phyloP scores from a whole-genome alignment of 495 filamentous ascomycete genomes.

The Filosporella fistucella region DNA sequence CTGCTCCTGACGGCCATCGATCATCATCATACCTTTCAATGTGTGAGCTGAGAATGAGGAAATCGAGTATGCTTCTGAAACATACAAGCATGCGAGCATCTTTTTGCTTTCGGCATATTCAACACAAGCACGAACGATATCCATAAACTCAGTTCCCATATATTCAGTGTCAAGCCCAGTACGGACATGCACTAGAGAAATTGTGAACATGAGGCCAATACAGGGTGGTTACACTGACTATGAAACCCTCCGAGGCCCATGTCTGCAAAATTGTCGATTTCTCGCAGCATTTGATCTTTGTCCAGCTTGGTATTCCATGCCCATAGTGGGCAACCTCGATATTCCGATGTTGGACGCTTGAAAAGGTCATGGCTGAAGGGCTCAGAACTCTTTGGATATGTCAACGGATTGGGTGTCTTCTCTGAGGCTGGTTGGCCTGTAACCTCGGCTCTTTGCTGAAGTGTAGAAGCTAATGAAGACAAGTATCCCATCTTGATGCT shows the following conservation, averaged over 20 bases:
- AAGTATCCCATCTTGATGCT: background rate
- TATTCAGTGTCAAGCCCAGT: constrained; percentile 26
- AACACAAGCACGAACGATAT: constrained; percentile 20
- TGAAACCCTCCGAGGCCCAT: constrained; percentile 28
- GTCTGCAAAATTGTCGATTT: constrained; percentile 22
- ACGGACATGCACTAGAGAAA: constrained; percentile 17
- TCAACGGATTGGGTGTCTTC: constrained; percentile 16
- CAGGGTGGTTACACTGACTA: background rate
- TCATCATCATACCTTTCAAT: constrained; percentile 21
- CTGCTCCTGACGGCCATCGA: constrained; percentile 23
- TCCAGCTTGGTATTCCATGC: constrained; percentile 23
- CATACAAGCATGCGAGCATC: constrained; percentile 24
- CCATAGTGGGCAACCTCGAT: constrained; percentile 25
- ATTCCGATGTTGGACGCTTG: constrained; percentile 21
- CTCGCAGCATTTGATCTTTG: constrained; percentile 16
- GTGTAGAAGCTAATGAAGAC: background rate
- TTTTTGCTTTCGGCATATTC: constrained; percentile 23
- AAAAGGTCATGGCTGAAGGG: constrained; percentile 21
- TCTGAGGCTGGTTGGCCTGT: background rate
- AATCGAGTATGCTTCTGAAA: background rate
- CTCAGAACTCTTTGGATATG: constrained; percentile 18
- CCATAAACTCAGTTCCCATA: constrained; percentile 24
- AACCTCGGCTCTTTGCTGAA: background rate
- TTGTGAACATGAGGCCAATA: background rate
- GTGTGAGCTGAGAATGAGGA: background rate